Conservation (phyloP, 371 early-diverging fungal genomes). For the Coemansia sp. region DNA sequence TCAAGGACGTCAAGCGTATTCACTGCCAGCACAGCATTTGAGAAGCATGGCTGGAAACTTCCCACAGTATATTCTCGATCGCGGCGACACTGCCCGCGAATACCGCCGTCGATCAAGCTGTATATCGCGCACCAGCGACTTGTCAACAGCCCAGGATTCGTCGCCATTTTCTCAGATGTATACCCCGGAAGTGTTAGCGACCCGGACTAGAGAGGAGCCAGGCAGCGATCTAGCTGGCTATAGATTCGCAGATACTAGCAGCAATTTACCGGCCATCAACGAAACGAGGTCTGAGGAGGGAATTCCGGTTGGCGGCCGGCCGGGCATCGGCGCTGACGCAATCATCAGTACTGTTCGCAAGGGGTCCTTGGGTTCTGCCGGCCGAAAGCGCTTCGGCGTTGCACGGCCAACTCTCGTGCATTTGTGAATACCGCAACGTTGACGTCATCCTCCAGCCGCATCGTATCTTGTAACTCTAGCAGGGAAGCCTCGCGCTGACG, state of each 20-base stretch:
- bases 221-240: neutral
- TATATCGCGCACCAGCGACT: conserved; percentile 36
- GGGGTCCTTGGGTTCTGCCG: neutral
- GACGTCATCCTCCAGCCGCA: neutral
- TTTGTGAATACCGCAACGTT: conserved; percentile 2
- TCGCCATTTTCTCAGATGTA: neutral
- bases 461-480: neutral
- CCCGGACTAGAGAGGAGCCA: neutral
- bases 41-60: conserved; percentile 1
- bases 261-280: no score
- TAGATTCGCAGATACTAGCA: neutral
- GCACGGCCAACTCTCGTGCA: conserved; percentile 37
- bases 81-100: conserved; percentile 39
- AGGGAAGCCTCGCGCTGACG: neutral
- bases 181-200: neutral
- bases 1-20: no score
- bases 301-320: neutral
- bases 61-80: conserved; percentile 40
- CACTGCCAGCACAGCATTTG: no score
- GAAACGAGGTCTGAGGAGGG: no score
- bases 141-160: conserved; percentile 12
- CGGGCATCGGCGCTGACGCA: neutral
- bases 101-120: conserved; percentile 44
- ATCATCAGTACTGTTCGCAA: neutral
- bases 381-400: conserved; percentile 19